Evolutionary conservation across 495 filamentous ascomycete species (phyloP).

Genomic region (Xylaria castorea): DNA sequence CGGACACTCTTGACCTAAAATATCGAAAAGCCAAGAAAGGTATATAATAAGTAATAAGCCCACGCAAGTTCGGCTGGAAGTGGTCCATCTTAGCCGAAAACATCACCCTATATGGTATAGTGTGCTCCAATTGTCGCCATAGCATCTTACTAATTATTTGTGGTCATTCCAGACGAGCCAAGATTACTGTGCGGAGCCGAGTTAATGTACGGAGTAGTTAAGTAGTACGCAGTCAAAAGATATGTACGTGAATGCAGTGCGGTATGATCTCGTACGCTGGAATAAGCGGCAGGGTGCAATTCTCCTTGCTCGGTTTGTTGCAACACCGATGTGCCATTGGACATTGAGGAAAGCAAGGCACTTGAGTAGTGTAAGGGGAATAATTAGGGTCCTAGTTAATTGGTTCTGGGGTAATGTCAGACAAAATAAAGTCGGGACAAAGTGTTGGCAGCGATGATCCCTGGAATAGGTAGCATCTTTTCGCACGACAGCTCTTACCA

Average conservation of each 20-base stretch:
- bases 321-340: not conserved
- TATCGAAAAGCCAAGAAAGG: not conserved
- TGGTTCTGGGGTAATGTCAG: not conserved
- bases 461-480: not conserved
- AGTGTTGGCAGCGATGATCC: slow-evolving; percentile 4
- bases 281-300: not conserved
- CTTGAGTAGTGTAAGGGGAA: not conserved
- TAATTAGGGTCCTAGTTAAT: not conserved
- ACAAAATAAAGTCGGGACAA: not conserved
- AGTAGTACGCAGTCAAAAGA: not conserved
- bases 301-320: not conserved
- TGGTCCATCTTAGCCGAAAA: not conserved
- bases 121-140: slow-evolving; percentile 14
- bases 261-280: not conserved
- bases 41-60: not conserved
- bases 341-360: slow-evolving; percentile 2
- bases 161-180: not conserved
- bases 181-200: slow-evolving; percentile 15
- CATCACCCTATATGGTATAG: not conserved
- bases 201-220: too few relatives aligned
- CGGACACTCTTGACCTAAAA: not conserved
- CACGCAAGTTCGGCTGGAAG: not conserved
- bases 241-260: not conserved
- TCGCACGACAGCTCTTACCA: not conserved
- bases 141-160: not conserved